Percentiles rank a stretch among this genome's conserved stretches.
Conservation (phyloP, 495 filamentous ascomycete species). For the Penicillium lagena region DNA sequence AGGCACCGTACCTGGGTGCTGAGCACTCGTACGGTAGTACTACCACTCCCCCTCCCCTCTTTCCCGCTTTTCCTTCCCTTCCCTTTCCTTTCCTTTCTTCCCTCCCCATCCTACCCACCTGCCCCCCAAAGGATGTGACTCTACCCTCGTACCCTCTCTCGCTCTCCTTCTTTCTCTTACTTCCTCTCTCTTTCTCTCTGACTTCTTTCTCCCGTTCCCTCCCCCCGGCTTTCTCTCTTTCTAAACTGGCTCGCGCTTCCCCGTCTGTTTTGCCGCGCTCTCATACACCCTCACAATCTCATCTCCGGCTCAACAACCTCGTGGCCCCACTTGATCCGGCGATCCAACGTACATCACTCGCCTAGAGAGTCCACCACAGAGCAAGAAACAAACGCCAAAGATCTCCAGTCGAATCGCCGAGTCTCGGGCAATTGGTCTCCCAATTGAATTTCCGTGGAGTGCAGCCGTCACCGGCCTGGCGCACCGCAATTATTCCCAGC, state of each 20-base stretch:
- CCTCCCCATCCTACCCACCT: slow-evolving; percentile 2
- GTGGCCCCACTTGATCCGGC: neutral
- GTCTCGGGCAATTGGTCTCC: too few relatives aligned
- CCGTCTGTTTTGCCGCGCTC: neutral
- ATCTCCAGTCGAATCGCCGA: too few relatives aligned
- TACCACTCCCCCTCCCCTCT: neutral
- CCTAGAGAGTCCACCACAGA: too few relatives aligned
- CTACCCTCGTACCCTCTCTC: slow-evolving; percentile 5
- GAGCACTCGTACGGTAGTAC: neutral
- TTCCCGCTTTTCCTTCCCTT: slow-evolving; percentile 1
- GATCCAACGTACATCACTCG: too few relatives aligned
- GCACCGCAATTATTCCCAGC: too few relatives aligned
- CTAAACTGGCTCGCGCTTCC: neutral
- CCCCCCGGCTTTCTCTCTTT: neutral
- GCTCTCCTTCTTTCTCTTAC: neutral
- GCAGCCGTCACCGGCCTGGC: too few relatives aligned
- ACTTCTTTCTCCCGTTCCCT: slow-evolving; percentile 5
- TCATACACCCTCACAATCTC: too few relatives aligned
- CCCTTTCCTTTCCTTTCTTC: slow-evolving; percentile 9
- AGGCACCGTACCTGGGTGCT: too few relatives aligned
- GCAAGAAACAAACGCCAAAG: too few relatives aligned
- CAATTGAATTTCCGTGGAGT: too few relatives aligned
- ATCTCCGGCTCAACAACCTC: neutral
- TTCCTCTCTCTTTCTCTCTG: neutral
- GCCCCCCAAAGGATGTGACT: neutral